phyloP scores from a whole-genome alignment of 2,329 filamentous ascomycete genomes.

The Pestalotiopsis fici region DNA sequence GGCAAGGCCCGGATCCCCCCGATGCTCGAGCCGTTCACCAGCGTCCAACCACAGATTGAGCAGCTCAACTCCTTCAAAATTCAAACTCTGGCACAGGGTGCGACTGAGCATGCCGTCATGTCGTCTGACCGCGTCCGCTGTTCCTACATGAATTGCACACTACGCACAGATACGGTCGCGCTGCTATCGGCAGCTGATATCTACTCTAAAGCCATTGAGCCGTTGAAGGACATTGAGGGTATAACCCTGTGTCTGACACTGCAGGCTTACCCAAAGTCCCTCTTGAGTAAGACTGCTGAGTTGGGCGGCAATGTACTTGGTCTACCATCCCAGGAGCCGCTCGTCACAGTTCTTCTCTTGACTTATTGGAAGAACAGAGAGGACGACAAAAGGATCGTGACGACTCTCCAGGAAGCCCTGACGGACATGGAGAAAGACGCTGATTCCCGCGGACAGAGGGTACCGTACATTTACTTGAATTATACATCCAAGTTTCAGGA shows the following conservation, averaged over 20 bases:
- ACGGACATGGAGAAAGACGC: background rate
- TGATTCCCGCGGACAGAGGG: background rate
- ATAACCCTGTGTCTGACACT: background rate
- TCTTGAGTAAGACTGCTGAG: background rate
- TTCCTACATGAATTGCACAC: background rate
- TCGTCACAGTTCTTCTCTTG: background rate
- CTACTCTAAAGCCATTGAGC: background rate
- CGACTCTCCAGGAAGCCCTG: background rate
- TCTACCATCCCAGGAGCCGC: background rate
- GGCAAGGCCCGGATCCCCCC: background rate
- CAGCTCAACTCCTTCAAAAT: background rate
- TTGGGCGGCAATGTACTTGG: background rate
- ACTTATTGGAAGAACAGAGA: background rate
- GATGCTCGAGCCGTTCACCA: background rate
- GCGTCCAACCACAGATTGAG: background rate
- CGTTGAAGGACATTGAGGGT: background rate
- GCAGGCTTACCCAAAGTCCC: background rate
- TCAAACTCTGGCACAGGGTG: background rate
- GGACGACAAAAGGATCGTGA: background rate
- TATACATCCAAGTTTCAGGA: conserved; percentile 19
- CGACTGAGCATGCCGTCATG: background rate
- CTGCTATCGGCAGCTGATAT: background rate
- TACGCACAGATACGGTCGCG: background rate
- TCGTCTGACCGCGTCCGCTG: background rate
- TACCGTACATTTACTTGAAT: conserved; percentile 17